These are phyloP conservation scores for Dryadomyces sulphureus DNA, from an alignment of 2,329 filamentous ascomycete species.

Conservation along the genomic window DNA sequence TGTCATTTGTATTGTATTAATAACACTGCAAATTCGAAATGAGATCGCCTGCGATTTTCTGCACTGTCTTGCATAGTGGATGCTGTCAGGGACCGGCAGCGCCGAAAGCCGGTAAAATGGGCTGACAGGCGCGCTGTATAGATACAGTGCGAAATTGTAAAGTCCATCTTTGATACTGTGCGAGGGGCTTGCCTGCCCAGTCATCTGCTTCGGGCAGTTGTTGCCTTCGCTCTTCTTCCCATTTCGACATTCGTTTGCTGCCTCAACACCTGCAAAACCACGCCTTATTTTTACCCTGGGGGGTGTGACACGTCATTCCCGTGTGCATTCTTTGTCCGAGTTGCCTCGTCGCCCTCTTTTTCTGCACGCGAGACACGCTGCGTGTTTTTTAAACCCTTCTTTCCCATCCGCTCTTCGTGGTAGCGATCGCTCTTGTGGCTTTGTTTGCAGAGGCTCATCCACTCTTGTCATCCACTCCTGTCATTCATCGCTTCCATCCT, in stretches of 20 bases:
- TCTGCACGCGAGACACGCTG: not conserved
- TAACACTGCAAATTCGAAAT: no score
- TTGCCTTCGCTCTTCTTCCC: not conserved
- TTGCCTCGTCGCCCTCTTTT: not conserved
- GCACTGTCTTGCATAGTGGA: not conserved
- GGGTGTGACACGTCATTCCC: not conserved
- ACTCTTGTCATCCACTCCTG: not conserved
- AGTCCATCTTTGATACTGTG: not conserved
- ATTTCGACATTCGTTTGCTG: not conserved
- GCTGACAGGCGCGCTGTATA: not conserved
- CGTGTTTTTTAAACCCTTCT: not conserved
- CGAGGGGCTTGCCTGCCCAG: not conserved
- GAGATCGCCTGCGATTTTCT: not conserved
- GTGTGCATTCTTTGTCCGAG: not conserved
- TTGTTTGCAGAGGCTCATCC: no score
- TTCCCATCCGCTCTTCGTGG: not conserved
- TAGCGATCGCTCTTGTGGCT: not conserved
- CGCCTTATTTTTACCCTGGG: not conserved
- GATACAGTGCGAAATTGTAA: not conserved
- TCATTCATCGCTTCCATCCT: not conserved
- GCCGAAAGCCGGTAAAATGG: not conserved
- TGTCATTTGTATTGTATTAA: no score
- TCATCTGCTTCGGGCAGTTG: not conserved
- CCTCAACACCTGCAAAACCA: not conserved
- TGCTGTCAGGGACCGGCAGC: not conserved